Evolutionary conservation across 2,329 filamentous ascomycete genomes (phyloP).

Genomic region (Pezicula neosporulosa): DNA sequence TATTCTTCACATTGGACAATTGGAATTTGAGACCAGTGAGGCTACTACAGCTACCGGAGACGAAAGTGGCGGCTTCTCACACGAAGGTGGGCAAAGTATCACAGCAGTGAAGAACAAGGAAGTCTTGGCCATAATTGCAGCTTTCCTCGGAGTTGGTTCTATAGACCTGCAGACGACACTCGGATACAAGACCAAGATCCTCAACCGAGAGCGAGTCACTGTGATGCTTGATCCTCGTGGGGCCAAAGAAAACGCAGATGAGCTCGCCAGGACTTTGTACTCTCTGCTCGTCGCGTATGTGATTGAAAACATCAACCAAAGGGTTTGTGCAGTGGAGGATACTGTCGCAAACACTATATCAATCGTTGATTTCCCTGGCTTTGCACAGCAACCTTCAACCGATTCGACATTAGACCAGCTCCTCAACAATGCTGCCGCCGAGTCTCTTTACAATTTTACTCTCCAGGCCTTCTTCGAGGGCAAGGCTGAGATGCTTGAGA

Average conservation of each 20-base stretch:
- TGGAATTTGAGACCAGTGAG: constrained; percentile 84
- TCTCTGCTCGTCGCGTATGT: constrained; percentile 91
- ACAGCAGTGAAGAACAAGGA: constrained; percentile 95
- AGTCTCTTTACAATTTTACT: constrained; percentile 89
- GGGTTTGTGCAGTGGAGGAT: constrained; percentile 82
- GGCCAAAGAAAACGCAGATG: constrained; percentile 87
- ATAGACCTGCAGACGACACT: constrained; percentile 82
- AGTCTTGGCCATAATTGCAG: constrained; percentile 77
- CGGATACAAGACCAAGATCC: constrained; percentile 94
- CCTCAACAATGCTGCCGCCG: constrained; percentile 89
- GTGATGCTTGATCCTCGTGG: constrained; percentile 95
- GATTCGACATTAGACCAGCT: constrained; percentile 87
- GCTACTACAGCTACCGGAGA: constrained; percentile 77
- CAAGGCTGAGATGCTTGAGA: constrained; percentile 89
- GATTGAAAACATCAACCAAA: constrained; percentile 89
- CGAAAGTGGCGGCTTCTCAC: constrained; percentile 93
- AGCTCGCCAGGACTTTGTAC: constrained; percentile 89
- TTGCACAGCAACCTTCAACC: constrained; percentile 80
- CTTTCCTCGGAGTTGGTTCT: constrained; percentile 86
- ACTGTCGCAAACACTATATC: constrained; percentile 90
- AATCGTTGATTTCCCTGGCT: constrained; percentile 94
- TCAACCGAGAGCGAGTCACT: constrained; percentile 94
- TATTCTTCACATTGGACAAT: constrained; percentile 95
- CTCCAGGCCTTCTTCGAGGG: constrained; percentile 95
- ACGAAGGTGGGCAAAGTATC: constrained; percentile 83